These are phyloP conservation scores for Sicyos edulis DNA, from an alignment of 306 rosid genomes.

Conservation along the genomic window DNA sequence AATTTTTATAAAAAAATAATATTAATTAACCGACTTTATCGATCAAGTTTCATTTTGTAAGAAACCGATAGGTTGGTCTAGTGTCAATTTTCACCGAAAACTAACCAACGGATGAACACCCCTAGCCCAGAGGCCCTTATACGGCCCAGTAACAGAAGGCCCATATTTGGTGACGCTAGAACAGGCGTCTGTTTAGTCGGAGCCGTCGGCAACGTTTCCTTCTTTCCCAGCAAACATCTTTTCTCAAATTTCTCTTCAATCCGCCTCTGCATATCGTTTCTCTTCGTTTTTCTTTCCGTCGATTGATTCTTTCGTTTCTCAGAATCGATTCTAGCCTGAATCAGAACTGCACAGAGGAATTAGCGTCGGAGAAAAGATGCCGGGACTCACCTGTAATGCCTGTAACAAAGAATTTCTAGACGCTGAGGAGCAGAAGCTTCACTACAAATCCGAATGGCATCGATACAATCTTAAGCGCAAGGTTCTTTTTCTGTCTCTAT, in stretches of 20 bases:
- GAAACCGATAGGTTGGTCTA: too few species aligned
- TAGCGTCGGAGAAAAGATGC: conserved; percentile 32
- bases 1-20: too few species aligned
- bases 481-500: conserved; percentile 30
- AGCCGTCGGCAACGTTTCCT: neutral
- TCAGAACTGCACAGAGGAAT: neutral
- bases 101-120: too few species aligned
- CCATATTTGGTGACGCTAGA: neutral
- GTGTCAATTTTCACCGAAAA: too few species aligned
- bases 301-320: neutral
- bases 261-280: neutral
- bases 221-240: neutral
- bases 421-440: conserved; percentile 61
- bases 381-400: conserved; percentile 69
- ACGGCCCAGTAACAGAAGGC: neutral
- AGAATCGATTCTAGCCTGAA: neutral
- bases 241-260: neutral
- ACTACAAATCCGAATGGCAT: conserved; percentile 98
- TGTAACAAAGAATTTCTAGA: conserved; percentile 80
- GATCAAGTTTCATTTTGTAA: too few species aligned
- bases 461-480: conserved; percentile 99
- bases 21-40: too few species aligned
- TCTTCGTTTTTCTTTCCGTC: neutral
- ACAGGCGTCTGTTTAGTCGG: conserved; percentile 5
- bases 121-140: too few species aligned